Percentiles rank a stretch among this genome's conserved stretches.
Evolutionary conservation across 768 basidiomycete species (phyloP).

Genomic region (Psilocybe tampanensis): DNA sequence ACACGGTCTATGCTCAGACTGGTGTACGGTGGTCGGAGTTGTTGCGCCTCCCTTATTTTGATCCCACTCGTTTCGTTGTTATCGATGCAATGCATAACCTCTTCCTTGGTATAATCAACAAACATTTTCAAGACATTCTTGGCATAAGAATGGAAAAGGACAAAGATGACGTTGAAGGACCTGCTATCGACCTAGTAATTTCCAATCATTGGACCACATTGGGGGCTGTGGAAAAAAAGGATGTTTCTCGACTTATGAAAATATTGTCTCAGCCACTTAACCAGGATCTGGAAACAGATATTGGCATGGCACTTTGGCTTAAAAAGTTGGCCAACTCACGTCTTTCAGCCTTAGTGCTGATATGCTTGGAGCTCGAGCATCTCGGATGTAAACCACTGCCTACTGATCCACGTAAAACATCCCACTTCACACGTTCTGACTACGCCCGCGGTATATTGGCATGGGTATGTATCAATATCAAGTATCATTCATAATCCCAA

Average conservation of each 20-base stretch:
- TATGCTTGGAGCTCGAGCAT: not conserved
- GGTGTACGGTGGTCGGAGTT: constrained; percentile 11
- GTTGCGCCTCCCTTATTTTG: constrained; percentile 11
- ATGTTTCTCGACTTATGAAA: not conserved
- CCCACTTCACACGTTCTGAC: not conserved
- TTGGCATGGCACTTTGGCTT: not conserved
- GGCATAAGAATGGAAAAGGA: not conserved
- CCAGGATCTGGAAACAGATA: not conserved
- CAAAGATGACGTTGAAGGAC: not conserved
- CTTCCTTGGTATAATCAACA: constrained; percentile 5
- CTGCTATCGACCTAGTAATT: not conserved
- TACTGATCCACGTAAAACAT: not conserved
- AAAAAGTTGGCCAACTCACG: not conserved
- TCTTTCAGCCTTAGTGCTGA: not conserved
- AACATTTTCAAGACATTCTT: constrained; percentile 7
- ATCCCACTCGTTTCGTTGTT: constrained; percentile 16
- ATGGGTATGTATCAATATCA: not conserved
- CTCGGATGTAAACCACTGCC: not conserved
- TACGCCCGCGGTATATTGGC: not conserved
- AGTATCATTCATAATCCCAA: too few relatives aligned
- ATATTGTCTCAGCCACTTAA: not conserved
- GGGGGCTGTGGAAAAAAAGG: not conserved
- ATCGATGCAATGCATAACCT: constrained; percentile 16
- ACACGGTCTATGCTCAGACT: not conserved
- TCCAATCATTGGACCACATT: not conserved